These are phyloP conservation scores for Rhytidiadelphus loreus DNA, from an alignment of 225 moss, liverwort and hornwort species.

Conservation along the genomic window DNA sequence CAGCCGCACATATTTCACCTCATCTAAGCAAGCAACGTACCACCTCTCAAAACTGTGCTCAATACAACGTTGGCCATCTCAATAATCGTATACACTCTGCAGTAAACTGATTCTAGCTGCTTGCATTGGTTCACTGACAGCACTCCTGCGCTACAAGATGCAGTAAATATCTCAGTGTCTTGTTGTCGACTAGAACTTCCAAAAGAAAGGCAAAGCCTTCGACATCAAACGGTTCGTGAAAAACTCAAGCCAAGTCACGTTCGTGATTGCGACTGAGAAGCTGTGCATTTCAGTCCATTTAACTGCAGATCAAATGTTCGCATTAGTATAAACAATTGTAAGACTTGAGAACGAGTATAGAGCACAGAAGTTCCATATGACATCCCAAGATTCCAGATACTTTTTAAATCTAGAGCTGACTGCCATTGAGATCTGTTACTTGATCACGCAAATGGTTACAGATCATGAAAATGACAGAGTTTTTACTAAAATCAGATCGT, in stretches of 20 bases:
- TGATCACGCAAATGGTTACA: no score
- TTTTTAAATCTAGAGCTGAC: neutral
- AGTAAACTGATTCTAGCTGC: neutral
- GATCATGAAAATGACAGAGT: neutral
- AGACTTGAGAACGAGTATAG: neutral
- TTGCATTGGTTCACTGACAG: neutral
- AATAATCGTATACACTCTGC: neutral
- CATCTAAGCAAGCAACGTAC: neutral
- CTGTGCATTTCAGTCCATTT: neutral
- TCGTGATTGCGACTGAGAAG: neutral
- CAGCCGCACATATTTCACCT: neutral
- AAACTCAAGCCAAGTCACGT: neutral
- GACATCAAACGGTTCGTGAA: neutral
- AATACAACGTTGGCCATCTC: neutral
- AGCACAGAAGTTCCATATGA: neutral
- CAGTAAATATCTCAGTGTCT: neutral
- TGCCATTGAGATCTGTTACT: neutral
- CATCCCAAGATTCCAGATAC: neutral
- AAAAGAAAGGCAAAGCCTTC: neutral
- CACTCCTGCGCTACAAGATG: neutral
- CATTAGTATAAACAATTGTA: neutral
- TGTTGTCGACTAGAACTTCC: neutral
- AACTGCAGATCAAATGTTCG: neutral
- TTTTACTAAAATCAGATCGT: neutral
- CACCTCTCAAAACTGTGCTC: slow-evolving; percentile 4